These are phyloP conservation scores for Platanthera guangdongensis DNA, from an alignment of 106 monocot genomes.

Conservation along the genomic window DNA sequence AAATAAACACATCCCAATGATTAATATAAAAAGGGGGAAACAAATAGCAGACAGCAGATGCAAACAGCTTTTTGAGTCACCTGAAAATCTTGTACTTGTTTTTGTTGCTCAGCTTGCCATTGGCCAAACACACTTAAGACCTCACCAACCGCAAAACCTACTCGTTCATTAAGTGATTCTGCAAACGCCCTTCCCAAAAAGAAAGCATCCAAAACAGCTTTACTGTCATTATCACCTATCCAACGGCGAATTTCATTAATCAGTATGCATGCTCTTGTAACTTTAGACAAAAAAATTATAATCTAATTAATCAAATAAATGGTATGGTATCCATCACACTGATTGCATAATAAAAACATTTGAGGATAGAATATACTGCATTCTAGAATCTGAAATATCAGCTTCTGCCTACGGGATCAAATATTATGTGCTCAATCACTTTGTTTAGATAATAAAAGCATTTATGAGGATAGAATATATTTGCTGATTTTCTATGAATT, in stretches of 20 bases:
- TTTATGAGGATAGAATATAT: too few species aligned
- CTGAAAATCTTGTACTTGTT: slow-evolving; percentile 88
- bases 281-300: not conserved
- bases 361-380: not conserved
- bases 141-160: slow-evolving; percentile 79
- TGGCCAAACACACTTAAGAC: slow-evolving; percentile 75
- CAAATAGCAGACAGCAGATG: not conserved
- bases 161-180: slow-evolving; percentile 77
- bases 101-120: slow-evolving; percentile 95
- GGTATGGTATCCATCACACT: not conserved
- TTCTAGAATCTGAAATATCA: not conserved
- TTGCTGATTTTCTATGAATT: too few species aligned
- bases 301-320: not conserved
- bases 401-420: too few species aligned
- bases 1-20: not conserved
- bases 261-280: not conserved
- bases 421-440: too few species aligned
- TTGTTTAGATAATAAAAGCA: too few species aligned
- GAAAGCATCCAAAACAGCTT: slow-evolving; percentile 86
- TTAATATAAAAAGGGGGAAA: not conserved
- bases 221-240: slow-evolving; percentile 72
- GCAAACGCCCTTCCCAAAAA: slow-evolving; percentile 97
- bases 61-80: slow-evolving; percentile 21
- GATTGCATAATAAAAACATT: not conserved
- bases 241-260: not conserved